A percentile compares a stretch with the other conserved stretches of the same genome.
Evolutionary conservation across 2,329 filamentous ascomycete genomes (phyloP).

Genomic region (Stemphylium vesicarium): DNA sequence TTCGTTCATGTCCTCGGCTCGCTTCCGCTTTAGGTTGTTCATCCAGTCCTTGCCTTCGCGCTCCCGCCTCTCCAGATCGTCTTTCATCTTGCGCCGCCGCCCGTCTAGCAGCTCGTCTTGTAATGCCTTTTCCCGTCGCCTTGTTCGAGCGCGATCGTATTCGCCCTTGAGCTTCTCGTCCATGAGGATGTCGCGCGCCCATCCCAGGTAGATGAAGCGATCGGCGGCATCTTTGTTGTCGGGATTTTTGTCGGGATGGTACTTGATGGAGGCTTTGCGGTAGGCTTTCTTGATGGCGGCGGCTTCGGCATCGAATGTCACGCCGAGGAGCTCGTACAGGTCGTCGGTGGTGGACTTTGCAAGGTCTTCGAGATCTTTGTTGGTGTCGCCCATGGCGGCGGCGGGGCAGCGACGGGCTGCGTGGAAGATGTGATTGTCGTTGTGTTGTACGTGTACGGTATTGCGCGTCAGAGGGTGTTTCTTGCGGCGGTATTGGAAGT

Average conservation of each 20-base stretch:
- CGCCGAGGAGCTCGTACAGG: slow-evolving; percentile 77
- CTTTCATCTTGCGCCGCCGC: slow-evolving; percentile 76
- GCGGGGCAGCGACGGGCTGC: background rate
- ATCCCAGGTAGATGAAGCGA: slow-evolving; percentile 84
- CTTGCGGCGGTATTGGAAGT: background rate
- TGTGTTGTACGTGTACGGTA: background rate
- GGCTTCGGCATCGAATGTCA: slow-evolving; percentile 69
- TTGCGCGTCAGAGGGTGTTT: background rate
- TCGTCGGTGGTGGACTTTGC: slow-evolving; percentile 59
- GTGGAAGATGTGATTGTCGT: background rate
- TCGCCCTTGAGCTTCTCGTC: slow-evolving; percentile 72
- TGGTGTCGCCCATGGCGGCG: slow-evolving; percentile 42
- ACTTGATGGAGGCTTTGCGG: slow-evolving; percentile 82
- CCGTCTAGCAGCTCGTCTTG: slow-evolving; percentile 77
- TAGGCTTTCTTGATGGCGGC: slow-evolving; percentile 84
- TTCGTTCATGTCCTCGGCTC: slow-evolving; percentile 53
- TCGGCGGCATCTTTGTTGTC: slow-evolving; percentile 67
- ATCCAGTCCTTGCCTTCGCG: slow-evolving; percentile 50
- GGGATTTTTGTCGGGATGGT: slow-evolving; percentile 90
- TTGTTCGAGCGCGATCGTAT: slow-evolving; percentile 79
- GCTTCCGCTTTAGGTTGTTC: slow-evolving; percentile 50
- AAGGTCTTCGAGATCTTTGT: slow-evolving; percentile 53
- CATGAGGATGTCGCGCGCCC: slow-evolving; percentile 83
- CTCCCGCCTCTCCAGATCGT: slow-evolving; percentile 84
- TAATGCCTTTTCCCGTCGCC: slow-evolving; percentile 70